Base-by-base conservation (phyloP, 2,329 filamentous ascomycete genomes). In the Pseudogymnoascus sp. region DNA sequence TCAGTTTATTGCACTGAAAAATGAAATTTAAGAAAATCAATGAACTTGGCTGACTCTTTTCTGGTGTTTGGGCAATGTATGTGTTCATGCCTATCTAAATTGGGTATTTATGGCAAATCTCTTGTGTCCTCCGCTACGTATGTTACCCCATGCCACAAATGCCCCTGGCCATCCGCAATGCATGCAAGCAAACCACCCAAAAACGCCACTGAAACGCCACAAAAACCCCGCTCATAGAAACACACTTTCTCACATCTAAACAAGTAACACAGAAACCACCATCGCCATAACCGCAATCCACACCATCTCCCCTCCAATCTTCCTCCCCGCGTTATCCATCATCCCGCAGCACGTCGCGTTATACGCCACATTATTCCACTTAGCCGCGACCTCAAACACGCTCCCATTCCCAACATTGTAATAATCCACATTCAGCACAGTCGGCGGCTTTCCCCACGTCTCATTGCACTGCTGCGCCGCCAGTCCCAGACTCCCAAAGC, bases 351-450 rank as follows among this genome's bases (percentile, higher is more conserved):
- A 88, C 4, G 73, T 63, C 44, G 78, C 71, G 50, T 78, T 78
- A 70, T 90, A 92, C 0, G 82, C 86, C 54, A 94, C 88, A 63
- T 87, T 85, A 73, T 93, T 94, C 66, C 84, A 82, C 62, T 75
- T 70, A 0, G 87, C 87, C 0, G 87, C 87, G 17, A 88, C 86
- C 69, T 87, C 81, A 69, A 95, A 95, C 8, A 94, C 89, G 2
- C 87, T 89, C 1, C 90, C 90, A 3, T 81, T 78, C 4, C 71
- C 71, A 4, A 69, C 66, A 72, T 94, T 91, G 75, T 94, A 95
- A 73, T 90, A 94, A 72, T 95, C 90, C 26, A 94, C 89, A 60
- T 94, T 85, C 58, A 95, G 77, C 69, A 92, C 85, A 69, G 88
- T 93, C 2, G 90, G 91, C 0, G 89, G 79, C 7, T 83, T 81